Evolutionary conservation across 805 yeast genomes (phyloP), one percentile per base, ranked within the genome.

Genomic region (Wickerhamomyces xylosicus): DNA sequence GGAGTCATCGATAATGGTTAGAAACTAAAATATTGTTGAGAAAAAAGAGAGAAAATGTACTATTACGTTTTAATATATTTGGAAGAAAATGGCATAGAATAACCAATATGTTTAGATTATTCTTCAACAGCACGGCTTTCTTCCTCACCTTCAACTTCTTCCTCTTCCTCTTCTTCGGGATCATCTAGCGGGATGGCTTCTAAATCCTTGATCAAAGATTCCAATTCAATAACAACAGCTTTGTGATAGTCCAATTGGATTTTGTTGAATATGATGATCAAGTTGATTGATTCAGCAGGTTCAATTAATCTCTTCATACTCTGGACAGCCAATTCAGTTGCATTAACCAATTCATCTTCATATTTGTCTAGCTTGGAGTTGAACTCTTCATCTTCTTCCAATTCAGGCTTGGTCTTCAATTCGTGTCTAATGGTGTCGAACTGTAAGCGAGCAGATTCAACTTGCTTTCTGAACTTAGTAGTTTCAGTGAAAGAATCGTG

Each of bases 321-420:
- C 49, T 75, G 73, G n/a, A 82, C 92, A 0, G 95, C 92, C 20
- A 70, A 63, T 41, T 82, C 80, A 4, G 87, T 83, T 19, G 86
- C 85, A 47, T 78, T 73, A 28, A 84, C 92, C 47, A 84, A 72
- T 45, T 81, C 90, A 54, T 84, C 95, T 58, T 84, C 95, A 47
- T 77, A 67, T 33, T 63, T 66, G 18, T 46, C 49, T 29, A 46
- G 16, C 18, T 44, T 44, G 16, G 47, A 47, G 38, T 74, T 82
- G 17, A 75, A 31, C 15, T 48, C 29, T 35, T 45, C 54, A 33
- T 47, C 33, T 18, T 39, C 45, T 37, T 52, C 52, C 36, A 41
- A 48, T 25, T 44, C 49, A 19, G 57, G 54, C 17, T 45, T 39
- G 2, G 44, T 19, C 36, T 51, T 73, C 19, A 69, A 61, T 45